Base-by-base conservation (phyloP, 2,329 filamentous ascomycete species). In the Paecilomyces fulvus region DNA sequence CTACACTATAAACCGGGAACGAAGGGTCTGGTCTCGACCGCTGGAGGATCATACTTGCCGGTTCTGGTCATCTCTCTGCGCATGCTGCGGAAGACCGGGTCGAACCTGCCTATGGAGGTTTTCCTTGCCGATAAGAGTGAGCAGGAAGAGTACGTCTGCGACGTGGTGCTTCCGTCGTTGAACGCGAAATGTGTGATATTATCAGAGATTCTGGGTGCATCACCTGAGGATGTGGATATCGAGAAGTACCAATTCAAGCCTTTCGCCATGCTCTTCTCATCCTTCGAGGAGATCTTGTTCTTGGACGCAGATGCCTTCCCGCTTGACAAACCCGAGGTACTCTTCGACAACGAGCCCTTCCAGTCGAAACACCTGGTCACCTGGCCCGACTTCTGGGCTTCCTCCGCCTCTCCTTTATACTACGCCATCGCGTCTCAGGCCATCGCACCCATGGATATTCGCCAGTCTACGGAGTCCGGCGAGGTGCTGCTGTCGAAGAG, bases 251-350 rank as follows among this genome's bases (percentile, higher is more conserved):
- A 80, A 59, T 72, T 77, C 62, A 80, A 80, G 60, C 67, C 71
- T 1, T 73, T 80, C 31, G 73, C 77, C 1, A 74, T 80, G 63
- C 66, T 80, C 5, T 77, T 80, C 61, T 79, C 76, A 7, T 76
- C 75, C 0, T 81, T 80, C 55, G 73, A 78, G 58, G 69, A 78
- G 25, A 70, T 80, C 9, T 67, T 80, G 4, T 80, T 78, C 61
- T 65, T 80, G 14, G 78, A 80, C 55, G 76, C 75, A 1, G 78
- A 80, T 52, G 71, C 72, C 46, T 76, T 80, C 37, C 73, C 77
- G 1, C 56, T 79, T 2, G 62, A 69, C 5, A 66, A 73, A 21
- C 77, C 78, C 0, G 72, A 75, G 11, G 49, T 60, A 3, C 63
- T 80, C 0, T 78, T 81, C 61, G 60, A 58, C 1, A 63, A 64